phyloP scores from a whole-genome alignment of 345 rosid genomes.

The Lenwebbia sp. region DNA sequence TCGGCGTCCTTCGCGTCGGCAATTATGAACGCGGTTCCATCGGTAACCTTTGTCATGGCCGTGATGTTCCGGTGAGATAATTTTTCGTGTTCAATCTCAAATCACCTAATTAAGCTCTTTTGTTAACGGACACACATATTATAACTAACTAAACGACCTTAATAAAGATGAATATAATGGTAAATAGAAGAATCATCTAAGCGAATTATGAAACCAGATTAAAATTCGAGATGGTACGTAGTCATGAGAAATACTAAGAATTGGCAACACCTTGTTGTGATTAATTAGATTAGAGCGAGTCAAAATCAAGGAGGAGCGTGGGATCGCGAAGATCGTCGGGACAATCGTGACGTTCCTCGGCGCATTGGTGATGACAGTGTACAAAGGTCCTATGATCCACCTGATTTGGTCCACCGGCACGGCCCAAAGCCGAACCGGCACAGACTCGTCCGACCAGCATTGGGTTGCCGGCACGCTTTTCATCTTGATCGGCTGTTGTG shows the following conservation, averaged over 20 bases:
- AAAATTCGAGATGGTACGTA: background rate
- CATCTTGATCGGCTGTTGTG: conserved; percentile 52
- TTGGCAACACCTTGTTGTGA: background rate
- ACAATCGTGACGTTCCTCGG: conserved; percentile 53
- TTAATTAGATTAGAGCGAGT: conserved; percentile 40
- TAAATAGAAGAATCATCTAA: background rate
- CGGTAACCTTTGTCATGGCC: conserved; percentile 63
- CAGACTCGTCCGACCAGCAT: conserved; percentile 22
- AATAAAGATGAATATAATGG: background rate
- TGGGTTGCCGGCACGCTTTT: conserved; percentile 56
- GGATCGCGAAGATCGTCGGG: conserved; percentile 57
- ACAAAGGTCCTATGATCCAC: conserved; percentile 55
- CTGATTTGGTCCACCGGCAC: conserved; percentile 16
- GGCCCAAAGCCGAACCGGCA: conserved; percentile 3
- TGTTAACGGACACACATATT: background rate
- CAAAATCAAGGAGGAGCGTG: conserved; percentile 26
- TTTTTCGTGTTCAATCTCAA: background rate
- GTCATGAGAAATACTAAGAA: background rate
- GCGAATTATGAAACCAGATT: background rate
- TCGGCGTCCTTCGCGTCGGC: conserved; percentile 68
- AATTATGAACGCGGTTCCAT: conserved; percentile 69
- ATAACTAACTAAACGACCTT: background rate
- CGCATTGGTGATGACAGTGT: conserved; percentile 60
- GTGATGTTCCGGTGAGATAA: conserved; percentile 35
- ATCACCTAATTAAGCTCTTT: background rate